Conservation (phyloP, 2,329 filamentous ascomycete species). For the Dendryphion nanum region DNA sequence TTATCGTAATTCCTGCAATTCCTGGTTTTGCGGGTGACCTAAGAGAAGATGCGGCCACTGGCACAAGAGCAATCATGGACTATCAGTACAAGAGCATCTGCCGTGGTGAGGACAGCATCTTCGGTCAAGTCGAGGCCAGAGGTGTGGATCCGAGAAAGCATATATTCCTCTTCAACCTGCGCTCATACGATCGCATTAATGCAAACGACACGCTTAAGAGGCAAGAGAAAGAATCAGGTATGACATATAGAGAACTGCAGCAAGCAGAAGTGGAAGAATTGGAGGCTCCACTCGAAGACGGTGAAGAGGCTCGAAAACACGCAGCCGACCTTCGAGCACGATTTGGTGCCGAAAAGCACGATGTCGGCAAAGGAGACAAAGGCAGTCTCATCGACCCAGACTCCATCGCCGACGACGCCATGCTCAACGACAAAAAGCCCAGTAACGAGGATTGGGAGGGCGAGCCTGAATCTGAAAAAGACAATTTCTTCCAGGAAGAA, state of each 20-base stretch:
- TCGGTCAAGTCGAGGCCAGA: slow-evolving; percentile 68
- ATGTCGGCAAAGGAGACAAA: slow-evolving; percentile 39
- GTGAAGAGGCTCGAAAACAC: slow-evolving; percentile 41
- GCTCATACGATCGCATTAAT: slow-evolving; percentile 90
- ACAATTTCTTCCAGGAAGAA: slow-evolving; percentile 93
- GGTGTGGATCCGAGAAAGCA: slow-evolving; percentile 76
- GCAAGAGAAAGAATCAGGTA: slow-evolving; percentile 76
- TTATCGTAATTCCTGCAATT: slow-evolving; percentile 85
- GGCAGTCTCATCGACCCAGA: slow-evolving; percentile 55
- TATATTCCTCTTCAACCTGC: slow-evolving; percentile 91
- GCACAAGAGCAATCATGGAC: slow-evolving; percentile 91
- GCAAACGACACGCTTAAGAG: slow-evolving; percentile 71
- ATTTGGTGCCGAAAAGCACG: slow-evolving; percentile 45
- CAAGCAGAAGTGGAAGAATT: slow-evolving; percentile 85
- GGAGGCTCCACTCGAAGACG: slow-evolving; percentile 53
- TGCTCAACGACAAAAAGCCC: slow-evolving; percentile 66
- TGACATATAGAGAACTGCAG: slow-evolving; percentile 83
- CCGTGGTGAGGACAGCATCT: slow-evolving; percentile 88
- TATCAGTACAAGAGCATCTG: slow-evolving; percentile 97
- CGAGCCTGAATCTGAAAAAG: slow-evolving; percentile 69
- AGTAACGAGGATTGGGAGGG: slow-evolving; percentile 76
- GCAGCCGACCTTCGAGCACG: slow-evolving; percentile 47
- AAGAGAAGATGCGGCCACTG: slow-evolving; percentile 75
- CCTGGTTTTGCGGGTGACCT: slow-evolving; percentile 94
- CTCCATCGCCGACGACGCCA: slow-evolving; percentile 73